Percentiles rank a stretch among this genome's conserved stretches.
Conservation (phyloP, 164 flowering plant genomes). For the Amborella trichopoda region DNA sequence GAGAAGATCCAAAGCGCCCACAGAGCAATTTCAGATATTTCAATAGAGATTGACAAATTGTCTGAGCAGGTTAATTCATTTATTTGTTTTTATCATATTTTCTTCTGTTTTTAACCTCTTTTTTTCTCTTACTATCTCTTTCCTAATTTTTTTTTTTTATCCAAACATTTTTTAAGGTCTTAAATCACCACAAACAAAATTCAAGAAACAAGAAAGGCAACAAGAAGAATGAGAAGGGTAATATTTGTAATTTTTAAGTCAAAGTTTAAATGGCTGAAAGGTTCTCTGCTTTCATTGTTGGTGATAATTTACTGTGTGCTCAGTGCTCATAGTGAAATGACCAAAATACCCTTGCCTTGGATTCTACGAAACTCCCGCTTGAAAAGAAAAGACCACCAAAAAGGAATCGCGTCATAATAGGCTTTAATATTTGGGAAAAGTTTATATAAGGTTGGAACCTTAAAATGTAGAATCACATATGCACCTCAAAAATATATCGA, state of each 20-base stretch:
- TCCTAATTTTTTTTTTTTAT: not conserved
- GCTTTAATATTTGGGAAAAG: too few species aligned
- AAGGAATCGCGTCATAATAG: too few species aligned
- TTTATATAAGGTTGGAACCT: too few species aligned
- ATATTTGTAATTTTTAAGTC: not conserved
- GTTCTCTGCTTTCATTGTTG: too few species aligned
- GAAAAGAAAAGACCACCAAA: too few species aligned
- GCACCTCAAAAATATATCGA: too few species aligned
- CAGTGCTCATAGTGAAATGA: too few species aligned
- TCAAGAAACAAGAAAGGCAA: not conserved
- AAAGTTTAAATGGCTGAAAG: too few species aligned
- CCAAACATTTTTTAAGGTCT: not conserved
- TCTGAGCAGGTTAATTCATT: conserved; percentile 78
- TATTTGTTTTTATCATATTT: conserved; percentile 7
- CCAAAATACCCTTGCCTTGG: too few species aligned
- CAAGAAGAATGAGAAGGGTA: not conserved
- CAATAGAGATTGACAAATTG: conserved; percentile 55
- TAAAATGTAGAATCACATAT: too few species aligned
- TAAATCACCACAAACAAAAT: not conserved
- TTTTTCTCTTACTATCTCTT: not conserved
- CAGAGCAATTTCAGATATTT: conserved; percentile 40
- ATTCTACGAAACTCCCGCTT: too few species aligned
- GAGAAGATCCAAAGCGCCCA: conserved; percentile 47
- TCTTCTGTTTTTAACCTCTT: not conserved
- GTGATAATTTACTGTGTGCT: too few species aligned